phyloP scores from a whole-genome alignment of 306 rosid genomes.

The Amphicarpaea edgeworthii region DNA sequence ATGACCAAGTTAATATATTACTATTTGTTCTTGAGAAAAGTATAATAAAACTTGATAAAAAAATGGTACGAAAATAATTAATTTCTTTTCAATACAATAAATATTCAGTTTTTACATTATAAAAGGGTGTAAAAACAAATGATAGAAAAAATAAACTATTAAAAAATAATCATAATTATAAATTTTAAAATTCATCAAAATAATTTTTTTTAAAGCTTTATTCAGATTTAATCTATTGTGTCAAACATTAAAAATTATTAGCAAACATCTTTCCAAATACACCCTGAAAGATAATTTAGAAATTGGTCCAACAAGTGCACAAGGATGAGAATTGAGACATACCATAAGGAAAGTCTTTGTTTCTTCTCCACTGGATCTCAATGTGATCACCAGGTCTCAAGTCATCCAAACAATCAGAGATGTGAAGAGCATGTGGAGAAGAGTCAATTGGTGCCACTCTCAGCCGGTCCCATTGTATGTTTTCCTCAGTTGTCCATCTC shows the following conservation, averaged over 20 bases:
- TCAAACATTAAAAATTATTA: no score
- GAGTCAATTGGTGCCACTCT: conserved; percentile 78
- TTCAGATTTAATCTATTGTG: no score
- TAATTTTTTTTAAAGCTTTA: no score
- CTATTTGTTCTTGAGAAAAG: conserved; percentile 5
- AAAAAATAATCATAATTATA: no score
- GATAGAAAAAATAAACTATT: no score
- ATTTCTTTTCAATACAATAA: no score
- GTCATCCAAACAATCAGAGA: conserved; percentile 72
- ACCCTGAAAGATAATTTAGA: neutral
- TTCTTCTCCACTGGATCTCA: conserved; percentile 97
- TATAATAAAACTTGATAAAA: conserved; percentile 21
- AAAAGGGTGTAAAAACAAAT: no score
- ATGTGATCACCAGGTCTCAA: conserved; percentile 86
- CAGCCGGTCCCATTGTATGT: conserved; percentile 78
- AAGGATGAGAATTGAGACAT: conserved; percentile 46
- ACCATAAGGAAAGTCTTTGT: conserved; percentile 88
- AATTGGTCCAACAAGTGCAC: neutral
- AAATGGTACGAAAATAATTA: no score
- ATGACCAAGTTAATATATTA: conserved; percentile 15
- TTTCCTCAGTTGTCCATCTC: conserved; percentile 80
- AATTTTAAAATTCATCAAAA: no score
- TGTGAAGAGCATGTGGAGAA: conserved; percentile 71
- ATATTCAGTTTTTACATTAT: no score
- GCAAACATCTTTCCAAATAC: no score